A percentile compares a stretch with the other conserved stretches of the same genome.
These are phyloP conservation scores for Trichomonas tenax DNA, from an alignment of 208 protist species.

Conservation along the genomic window DNA sequence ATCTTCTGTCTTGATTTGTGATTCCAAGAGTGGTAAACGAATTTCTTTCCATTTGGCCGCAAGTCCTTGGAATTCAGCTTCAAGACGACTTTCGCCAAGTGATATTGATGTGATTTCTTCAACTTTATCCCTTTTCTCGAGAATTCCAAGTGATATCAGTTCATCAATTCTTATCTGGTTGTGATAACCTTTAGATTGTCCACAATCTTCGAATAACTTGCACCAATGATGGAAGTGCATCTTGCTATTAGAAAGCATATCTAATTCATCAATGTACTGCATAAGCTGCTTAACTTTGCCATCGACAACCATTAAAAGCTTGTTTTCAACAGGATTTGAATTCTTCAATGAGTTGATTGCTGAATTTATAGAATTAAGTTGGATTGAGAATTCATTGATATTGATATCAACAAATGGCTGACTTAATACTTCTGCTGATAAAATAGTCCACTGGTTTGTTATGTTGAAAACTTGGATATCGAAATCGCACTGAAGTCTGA, in stretches of 20 bases:
- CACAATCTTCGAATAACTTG: background rate
- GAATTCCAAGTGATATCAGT: background rate
- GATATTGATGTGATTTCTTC: background rate
- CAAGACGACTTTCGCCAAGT: background rate
- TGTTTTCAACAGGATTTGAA: background rate
- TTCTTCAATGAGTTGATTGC: background rate
- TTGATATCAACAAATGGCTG: background rate
- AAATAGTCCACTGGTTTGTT: background rate
- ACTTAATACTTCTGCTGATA: background rate
- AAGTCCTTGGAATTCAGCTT: background rate
- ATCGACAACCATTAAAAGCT: background rate
- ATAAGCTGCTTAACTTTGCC: background rate
- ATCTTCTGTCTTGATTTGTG: background rate
- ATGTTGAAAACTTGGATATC: background rate
- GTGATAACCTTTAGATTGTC: background rate
- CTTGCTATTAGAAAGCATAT: background rate
- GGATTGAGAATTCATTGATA: background rate
- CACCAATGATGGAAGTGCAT: conserved; percentile 10
- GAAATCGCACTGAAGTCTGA: background rate
- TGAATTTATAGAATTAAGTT: background rate
- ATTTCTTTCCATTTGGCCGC: background rate
- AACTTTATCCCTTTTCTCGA: background rate
- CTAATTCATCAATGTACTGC: background rate
- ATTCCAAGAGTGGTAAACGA: background rate
- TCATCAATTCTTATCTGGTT: background rate